Conservation (phyloP, 306 rosid species). For the Cucurbita pepo region DNA sequence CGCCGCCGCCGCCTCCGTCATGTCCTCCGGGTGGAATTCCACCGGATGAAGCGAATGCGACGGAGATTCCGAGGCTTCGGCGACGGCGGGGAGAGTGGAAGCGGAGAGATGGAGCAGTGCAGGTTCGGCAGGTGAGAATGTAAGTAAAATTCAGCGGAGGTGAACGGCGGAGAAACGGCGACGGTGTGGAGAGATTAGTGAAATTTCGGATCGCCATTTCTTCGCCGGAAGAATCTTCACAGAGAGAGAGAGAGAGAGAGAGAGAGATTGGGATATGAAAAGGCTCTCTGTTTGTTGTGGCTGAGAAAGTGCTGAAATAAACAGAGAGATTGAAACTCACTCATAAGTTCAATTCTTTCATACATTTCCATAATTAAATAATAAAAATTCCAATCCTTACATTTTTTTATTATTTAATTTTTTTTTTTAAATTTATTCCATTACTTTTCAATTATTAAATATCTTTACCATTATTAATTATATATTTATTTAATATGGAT, state of each 20-base stretch:
- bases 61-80: constrained; percentile 3
- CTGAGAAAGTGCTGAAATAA: not conserved
- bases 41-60: constrained; percentile 2
- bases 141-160: not conserved
- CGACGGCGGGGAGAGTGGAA: not conserved
- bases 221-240: not conserved
- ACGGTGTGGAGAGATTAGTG: constrained; percentile 19
- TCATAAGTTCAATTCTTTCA: not conserved
- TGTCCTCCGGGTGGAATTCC: constrained; percentile 10
- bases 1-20: not conserved
- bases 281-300: not conserved
- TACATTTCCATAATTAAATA: too few relatives aligned
- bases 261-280: not conserved
- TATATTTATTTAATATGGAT: too few relatives aligned
- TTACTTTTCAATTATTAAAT: too few relatives aligned
- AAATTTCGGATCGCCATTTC: constrained; percentile 40
- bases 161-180: constrained; percentile 13
- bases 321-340: not conserved
- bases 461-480: too few relatives aligned
- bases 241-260: not conserved
- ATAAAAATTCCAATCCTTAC: too few relatives aligned
- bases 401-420: too few relatives aligned
- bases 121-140: not conserved
- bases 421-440: too few relatives aligned
- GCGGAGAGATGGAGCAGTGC: constrained; percentile 1